Percentiles rank a stretch among this genome's conserved stretches.
These are phyloP conservation scores for Andrographis paniculata DNA, from an alignment of 305 asterid species.

Conservation along the genomic window DNA sequence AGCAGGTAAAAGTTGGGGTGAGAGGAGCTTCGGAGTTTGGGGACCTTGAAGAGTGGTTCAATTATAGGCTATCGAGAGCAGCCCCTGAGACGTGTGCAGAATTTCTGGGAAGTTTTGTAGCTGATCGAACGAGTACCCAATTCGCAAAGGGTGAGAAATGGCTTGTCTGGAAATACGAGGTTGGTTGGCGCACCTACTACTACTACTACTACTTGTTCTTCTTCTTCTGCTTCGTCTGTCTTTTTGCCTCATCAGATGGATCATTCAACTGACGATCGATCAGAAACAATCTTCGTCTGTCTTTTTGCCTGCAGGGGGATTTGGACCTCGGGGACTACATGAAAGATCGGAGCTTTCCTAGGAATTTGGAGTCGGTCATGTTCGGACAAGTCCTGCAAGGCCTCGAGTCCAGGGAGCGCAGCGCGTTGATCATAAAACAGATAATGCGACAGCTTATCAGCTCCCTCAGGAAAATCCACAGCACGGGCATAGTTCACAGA, in stretches of 20 bases:
- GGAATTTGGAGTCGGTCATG: constrained; percentile 75
- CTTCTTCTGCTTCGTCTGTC: constrained; percentile 7
- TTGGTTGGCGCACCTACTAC: constrained; percentile 20
- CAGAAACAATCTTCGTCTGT: constrained; percentile 13
- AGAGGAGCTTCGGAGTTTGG: constrained; percentile 83
- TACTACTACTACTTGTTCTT: not conserved
- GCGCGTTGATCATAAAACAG: constrained; percentile 82
- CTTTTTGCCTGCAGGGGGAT: constrained; percentile 64
- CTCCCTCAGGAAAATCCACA: constrained; percentile 80
- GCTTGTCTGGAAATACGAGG: constrained; percentile 99
- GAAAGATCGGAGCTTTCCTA: constrained; percentile 69
- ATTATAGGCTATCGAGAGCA: constrained; percentile 84
- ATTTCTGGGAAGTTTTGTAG: constrained; percentile 78
- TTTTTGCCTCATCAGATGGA: too few species aligned
- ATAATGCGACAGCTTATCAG: constrained; percentile 85
- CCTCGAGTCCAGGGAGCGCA: constrained; percentile 52
- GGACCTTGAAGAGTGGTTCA: constrained; percentile 90
- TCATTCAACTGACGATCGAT: too few species aligned
- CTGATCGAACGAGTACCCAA: constrained; percentile 68
- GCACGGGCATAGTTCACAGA: constrained; percentile 83
- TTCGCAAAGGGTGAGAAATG: constrained; percentile 96
- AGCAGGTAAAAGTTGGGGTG: constrained; percentile 80
- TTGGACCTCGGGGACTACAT: constrained; percentile 86
- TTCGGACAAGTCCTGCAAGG: constrained; percentile 80
- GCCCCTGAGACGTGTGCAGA: constrained; percentile 96